Evolutionary conservation across 2,329 filamentous ascomycete species (phyloP).

Genomic region (Ophiocordyceps camponoti-leonardi): DNA sequence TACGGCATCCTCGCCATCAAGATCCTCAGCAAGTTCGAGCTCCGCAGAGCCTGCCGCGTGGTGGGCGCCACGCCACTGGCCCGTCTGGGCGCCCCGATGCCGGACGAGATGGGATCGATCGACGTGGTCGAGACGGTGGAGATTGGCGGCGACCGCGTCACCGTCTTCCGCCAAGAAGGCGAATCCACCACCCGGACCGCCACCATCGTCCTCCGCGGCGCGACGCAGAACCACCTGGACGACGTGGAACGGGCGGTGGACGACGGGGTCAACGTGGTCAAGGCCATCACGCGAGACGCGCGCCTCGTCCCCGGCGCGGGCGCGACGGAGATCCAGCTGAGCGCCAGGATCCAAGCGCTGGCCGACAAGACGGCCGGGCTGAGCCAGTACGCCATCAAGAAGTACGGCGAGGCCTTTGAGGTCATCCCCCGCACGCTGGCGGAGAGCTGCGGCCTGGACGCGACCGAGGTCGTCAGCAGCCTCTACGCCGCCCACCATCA

Average conservation of each 20-base stretch:
- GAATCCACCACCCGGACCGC: conserved; percentile 87
- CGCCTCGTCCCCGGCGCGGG: conserved; percentile 86
- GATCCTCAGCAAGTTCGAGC: conserved; percentile 94
- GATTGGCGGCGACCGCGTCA: conserved; percentile 94
- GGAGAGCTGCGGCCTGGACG: conserved; percentile 88
- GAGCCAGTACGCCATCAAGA: conserved; percentile 91
- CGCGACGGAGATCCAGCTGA: conserved; percentile 83
- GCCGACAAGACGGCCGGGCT: conserved; percentile 88
- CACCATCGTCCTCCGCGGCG: conserved; percentile 83
- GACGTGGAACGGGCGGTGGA: conserved; percentile 95
- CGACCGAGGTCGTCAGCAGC: conserved; percentile 86
- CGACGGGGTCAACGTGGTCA: conserved; percentile 95
- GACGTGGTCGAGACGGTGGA: conserved; percentile 94
- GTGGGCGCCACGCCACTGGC: conserved; percentile 94
- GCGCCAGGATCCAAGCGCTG: conserved; percentile 77
- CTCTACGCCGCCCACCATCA: conserved; percentile 88
- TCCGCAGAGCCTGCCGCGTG: conserved; percentile 85
- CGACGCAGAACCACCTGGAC: conserved; percentile 95
- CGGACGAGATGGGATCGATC: conserved; percentile 95
- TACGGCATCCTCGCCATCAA: conserved; percentile 94
- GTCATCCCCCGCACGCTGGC: conserved; percentile 87
- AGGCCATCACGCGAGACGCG: conserved; percentile 89
- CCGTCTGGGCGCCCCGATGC: conserved; percentile 91
- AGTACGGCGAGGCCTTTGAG: conserved; percentile 95
- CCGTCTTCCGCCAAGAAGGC: conserved; percentile 93